Evolutionary conservation across 129 eudicot genomes (phyloP).

Genomic region (Solidago caesia): DNA sequence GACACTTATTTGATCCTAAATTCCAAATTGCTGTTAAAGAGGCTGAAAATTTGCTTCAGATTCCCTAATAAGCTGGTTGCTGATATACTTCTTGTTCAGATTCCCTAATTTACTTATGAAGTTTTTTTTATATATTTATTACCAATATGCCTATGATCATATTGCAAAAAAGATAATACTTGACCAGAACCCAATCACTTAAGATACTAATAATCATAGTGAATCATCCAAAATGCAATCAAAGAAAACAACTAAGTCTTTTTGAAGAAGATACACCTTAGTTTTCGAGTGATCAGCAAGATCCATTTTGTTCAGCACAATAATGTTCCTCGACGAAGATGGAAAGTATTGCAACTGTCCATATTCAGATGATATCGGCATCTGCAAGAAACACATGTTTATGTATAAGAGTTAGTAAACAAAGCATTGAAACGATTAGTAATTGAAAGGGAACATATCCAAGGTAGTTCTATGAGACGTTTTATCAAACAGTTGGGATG

Average conservation of each 20-base stretch:
- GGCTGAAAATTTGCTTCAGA: too few species aligned
- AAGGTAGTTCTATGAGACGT: conserved; percentile 34
- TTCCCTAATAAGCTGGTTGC: too few species aligned
- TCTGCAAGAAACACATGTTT: conserved; percentile 26
- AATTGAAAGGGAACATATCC: neutral
- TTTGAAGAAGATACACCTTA: conserved; percentile 43
- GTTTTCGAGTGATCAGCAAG: conserved; percentile 54
- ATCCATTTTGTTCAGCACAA: conserved; percentile 75
- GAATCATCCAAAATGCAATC: neutral
- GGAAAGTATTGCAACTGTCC: conserved; percentile 34
- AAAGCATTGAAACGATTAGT: neutral
- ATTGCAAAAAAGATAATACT: too few species aligned
- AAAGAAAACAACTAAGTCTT: neutral
- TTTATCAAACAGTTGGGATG: conserved; percentile 44
- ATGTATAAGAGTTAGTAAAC: neutral
- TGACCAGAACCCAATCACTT: too few species aligned
- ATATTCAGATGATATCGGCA: conserved; percentile 66
- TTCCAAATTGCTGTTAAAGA: too few species aligned
- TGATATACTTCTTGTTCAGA: too few species aligned
- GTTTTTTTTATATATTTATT: too few species aligned
- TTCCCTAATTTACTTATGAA: too few species aligned
- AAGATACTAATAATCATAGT: too few species aligned
- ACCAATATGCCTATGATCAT: neutral
- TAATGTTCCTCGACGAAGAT: conserved; percentile 52
- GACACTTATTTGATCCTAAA: too few species aligned